Base-by-base conservation (phyloP, 495 filamentous ascomycete genomes). In the Trichoderma reesei region DNA sequence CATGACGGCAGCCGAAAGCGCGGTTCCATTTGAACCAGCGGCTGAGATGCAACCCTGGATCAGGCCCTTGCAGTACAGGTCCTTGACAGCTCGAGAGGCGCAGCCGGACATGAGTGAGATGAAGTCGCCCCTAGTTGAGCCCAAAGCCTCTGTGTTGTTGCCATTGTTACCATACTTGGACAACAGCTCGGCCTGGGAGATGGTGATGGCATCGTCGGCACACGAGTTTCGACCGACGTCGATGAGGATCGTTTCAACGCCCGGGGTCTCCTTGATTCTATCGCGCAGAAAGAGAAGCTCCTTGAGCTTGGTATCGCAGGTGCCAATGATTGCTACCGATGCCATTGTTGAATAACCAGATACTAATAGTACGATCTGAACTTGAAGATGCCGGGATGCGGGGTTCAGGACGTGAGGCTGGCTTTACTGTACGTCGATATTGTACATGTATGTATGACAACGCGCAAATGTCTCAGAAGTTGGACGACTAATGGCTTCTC, bases 231-330 rank as follows among this genome's bases (percentile, higher is more conserved):
- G 20, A 10, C 51, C 51, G 11, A 56, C 51, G 11, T 56, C 51
- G 33, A 56, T 56, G 26, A 56, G 31, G 18, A 56, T 1, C 31
- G 60, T 79, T 34, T 70, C 9, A 9, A 71, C 33, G 9, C 59
- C 56, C 34, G 59, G 38, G 39, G 66, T 41, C n/a, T 70, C 41
- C 5, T 79, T 65, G 63, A 86, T 78, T 59, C 78, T 76, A 0
- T 75, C 69, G 51, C 78, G 75, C 37, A 86, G 77, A 72, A 82
- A 86, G 16, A 87, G 76, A 11, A 85, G 76, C 67, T 88, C 84
- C 5, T 73, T 41, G 11, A 85, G 79, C 68, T 90, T 90, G 60
- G 86, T 88, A 71, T 90, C 87, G 71, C 81, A 84, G 13, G 86
- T 90, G 62, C 87, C 87, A 39, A 89, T 69, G 33, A 89, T 72